Evolutionary conservation across 176 grass and related monocot genomes (phyloP).

Genomic region (Coix lacrymajobi): DNA sequence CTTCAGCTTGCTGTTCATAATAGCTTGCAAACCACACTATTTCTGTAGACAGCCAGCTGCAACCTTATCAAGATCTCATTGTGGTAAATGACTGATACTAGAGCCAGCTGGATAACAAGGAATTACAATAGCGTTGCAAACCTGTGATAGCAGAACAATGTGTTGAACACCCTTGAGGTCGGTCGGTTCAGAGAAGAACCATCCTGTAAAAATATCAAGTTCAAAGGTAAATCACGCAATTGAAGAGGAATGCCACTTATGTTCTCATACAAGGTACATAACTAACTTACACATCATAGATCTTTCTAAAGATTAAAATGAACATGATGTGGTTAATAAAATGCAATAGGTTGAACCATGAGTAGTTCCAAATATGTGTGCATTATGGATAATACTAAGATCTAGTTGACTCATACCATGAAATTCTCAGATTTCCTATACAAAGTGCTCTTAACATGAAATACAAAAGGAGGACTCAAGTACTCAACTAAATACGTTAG

Average conservation of each 20-base stretch:
- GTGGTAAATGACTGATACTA: constrained; percentile 19
- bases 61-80: constrained; percentile 72
- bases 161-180: constrained; percentile 63
- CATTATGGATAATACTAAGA: neutral
- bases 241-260: neutral
- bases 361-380: neutral
- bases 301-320: neutral
- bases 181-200: constrained; percentile 64
- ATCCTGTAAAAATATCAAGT: constrained; percentile 44
- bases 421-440: neutral
- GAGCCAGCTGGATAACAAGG: neutral
- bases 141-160: constrained; percentile 92
- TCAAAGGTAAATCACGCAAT: neutral
- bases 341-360: neutral
- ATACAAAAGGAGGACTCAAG: neutral
- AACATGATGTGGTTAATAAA: neutral
- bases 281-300: neutral
- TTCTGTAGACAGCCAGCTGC: constrained; percentile 82
- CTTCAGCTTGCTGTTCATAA: constrained; percentile 63
- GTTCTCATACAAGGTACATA: neutral
- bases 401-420: neutral
- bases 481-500: neutral
- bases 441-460: neutral
- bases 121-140: constrained; percentile 29
- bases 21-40: constrained; percentile 75